Base-by-base conservation (phyloP, 306 rosid genomes). In the Vicia villosa region DNA sequence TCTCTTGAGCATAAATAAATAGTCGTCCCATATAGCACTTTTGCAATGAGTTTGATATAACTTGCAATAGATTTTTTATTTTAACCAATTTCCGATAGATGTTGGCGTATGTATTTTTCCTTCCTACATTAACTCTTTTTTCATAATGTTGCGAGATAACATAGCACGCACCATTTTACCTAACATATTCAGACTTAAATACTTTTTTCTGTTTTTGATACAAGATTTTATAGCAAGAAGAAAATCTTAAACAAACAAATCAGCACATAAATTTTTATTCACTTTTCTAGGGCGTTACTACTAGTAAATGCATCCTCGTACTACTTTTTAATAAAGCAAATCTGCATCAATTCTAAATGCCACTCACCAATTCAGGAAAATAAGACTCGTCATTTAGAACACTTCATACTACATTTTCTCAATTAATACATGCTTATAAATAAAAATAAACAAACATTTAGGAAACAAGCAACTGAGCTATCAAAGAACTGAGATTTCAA, bases 301-400 rank as follows among this genome's bases (percentile, higher is more conserved):
- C 28, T 36, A 20, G 11, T 12, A 72, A 45, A 61, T 50, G 32
- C 22, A 60, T 22, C 34, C 34, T 30, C 19, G 2, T 50, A n/a
- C 6, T n/a, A 38, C 34, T 21, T 4, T 28, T 22, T 9, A 50
- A 16, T 9, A 50, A 16, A 52, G 22, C 60, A 46, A 46, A 52
- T 20, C 52, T 38, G 60, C 68, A 34, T 57, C 41, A 22, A 67
- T 68, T 15, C 52, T 54, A 9, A 45, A 55, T 41, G 38, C 26
- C 30, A 30, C 20, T 43, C 45, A 38, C 19, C 34, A 62, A 5
- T 62, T 49, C 21, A 51, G 8, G 20, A 63, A 11, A 16, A 63
- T 7, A 16, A 19, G 41, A 24, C 15, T 14, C 43, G 28, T 37
- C 26, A 30, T 16, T 12, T 5, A 22, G 12, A 68, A 59, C 61